Percentiles rank a stretch among this genome's conserved stretches.
These are phyloP conservation scores for Carex sylvatica DNA, from an alignment of 202 grass and related monocot species.

Conservation along the genomic window DNA sequence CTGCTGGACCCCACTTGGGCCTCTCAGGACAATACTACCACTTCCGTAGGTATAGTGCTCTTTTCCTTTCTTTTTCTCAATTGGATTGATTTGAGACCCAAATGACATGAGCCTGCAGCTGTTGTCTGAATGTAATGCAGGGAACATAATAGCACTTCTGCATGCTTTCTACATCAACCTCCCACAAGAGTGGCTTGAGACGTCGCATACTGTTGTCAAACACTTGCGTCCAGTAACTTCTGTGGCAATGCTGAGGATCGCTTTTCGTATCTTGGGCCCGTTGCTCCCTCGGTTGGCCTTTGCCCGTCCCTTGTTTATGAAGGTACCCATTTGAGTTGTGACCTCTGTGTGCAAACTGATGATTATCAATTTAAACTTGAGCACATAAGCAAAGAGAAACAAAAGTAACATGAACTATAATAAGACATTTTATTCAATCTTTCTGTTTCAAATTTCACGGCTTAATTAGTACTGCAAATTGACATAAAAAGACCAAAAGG, in stretches of 20 bases:
- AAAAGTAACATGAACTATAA: not conserved
- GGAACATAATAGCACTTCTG: slow-evolving; percentile 84
- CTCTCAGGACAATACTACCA: slow-evolving; percentile 96
- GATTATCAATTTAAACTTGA: not conserved
- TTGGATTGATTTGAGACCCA: not conserved
- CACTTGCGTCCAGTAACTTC: slow-evolving; percentile 92
- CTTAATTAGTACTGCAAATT: not conserved
- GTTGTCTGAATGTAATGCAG: slow-evolving; percentile 42
- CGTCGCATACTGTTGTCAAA: slow-evolving; percentile 88
- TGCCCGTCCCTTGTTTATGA: slow-evolving; percentile 92
- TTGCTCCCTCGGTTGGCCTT: slow-evolving; percentile 92
- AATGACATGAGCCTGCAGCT: not conserved
- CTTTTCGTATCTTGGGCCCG: slow-evolving; percentile 93
- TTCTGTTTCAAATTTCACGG: not conserved
- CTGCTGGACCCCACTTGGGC: slow-evolving; percentile 88
- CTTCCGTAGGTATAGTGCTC: not conserved
- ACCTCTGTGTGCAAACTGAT: not conserved
- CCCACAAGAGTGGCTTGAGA: slow-evolving; percentile 96
- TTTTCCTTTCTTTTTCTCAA: not conserved
- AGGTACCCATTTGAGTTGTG: slow-evolving; percentile 45
- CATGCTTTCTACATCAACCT: slow-evolving; percentile 96
- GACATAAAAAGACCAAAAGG: not conserved
- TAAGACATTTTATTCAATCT: not conserved
- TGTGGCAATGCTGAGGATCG: slow-evolving; percentile 93
- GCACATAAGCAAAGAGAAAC: not conserved